Conservation (phyloP, 1,284 basidiomycete species). For the Inonotus obliquus region DNA sequence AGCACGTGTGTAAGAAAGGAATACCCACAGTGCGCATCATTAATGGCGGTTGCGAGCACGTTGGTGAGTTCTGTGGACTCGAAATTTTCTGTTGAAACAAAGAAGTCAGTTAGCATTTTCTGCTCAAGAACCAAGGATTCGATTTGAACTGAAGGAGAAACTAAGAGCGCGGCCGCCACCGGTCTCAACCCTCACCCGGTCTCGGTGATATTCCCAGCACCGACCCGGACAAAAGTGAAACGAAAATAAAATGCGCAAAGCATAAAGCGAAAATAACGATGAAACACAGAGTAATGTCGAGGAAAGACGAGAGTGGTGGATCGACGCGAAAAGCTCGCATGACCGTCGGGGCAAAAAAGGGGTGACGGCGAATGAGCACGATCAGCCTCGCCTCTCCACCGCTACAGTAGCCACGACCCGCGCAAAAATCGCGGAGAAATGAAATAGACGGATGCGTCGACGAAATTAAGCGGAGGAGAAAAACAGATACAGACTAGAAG, state of each 20-base stretch:
- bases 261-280: neutral
- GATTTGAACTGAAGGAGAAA: neutral
- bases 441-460: neutral
- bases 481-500: neutral
- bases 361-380: neutral
- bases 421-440: neutral
- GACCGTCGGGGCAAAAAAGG: neutral
- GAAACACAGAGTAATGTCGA: neutral
- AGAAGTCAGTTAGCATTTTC: neutral
- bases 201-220: too few relatives aligned
- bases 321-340: neutral
- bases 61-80: neutral
- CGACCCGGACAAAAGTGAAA: too few relatives aligned
- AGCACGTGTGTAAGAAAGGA: neutral
- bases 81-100: neutral
- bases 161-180: neutral
- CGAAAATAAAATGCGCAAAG: neutral
- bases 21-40: conserved; percentile 16
- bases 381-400: neutral
- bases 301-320: neutral
- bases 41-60: conserved; percentile 9
- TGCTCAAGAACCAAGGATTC: too few relatives aligned
- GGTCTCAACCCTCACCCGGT: too few relatives aligned
- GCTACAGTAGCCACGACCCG: neutral
- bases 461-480: neutral